Evolutionary conservation across 768 basidiomycete genomes (phyloP).

Genomic region (Xerocomellus intermedius): DNA sequence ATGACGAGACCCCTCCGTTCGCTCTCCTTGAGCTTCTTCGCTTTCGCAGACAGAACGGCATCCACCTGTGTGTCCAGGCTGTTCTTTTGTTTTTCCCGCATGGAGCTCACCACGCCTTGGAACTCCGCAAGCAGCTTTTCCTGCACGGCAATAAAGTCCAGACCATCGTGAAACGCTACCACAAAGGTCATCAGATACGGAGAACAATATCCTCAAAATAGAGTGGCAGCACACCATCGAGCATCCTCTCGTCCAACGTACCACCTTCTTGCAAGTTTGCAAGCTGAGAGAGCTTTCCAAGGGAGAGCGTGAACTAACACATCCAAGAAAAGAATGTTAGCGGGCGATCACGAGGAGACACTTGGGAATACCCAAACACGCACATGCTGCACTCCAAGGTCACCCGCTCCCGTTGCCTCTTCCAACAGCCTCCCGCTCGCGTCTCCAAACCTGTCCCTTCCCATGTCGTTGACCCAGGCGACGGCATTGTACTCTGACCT

Average conservation of each 20-base stretch:
- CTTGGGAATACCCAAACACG: slow-evolving; percentile 17
- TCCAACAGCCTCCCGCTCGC: slow-evolving; percentile 62
- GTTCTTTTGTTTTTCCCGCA: slow-evolving; percentile 56
- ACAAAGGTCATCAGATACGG: slow-evolving; percentile 5
- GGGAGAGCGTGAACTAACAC: slow-evolving; percentile 79
- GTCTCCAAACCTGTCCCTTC: slow-evolving; percentile 58
- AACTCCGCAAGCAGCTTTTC: slow-evolving; percentile 65
- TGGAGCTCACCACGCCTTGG: slow-evolving; percentile 42
- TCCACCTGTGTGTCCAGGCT: slow-evolving; percentile 70
- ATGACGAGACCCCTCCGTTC: slow-evolving; percentile 51
- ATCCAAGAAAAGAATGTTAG: slow-evolving; percentile 6
- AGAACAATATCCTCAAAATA: not conserved
- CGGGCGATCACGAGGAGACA: not conserved
- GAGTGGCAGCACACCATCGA: slow-evolving; percentile 50
- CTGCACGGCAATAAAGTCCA: slow-evolving; percentile 88
- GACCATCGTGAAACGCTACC: slow-evolving; percentile 77
- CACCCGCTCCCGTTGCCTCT: slow-evolving; percentile 57
- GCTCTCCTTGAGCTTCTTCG: slow-evolving; percentile 36
- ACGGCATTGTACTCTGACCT: slow-evolving; percentile 51
- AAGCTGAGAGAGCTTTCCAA: slow-evolving; percentile 83
- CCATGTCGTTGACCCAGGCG: slow-evolving; percentile 89
- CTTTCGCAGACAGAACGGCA: slow-evolving; percentile 54
- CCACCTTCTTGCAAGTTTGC: slow-evolving; percentile 53
- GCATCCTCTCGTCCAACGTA: slow-evolving; percentile 45
- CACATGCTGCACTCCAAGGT: slow-evolving; percentile 78